phyloP scores from a whole-genome alignment of 371 early-diverging fungal genomes.

The Mucor racemosus region DNA sequence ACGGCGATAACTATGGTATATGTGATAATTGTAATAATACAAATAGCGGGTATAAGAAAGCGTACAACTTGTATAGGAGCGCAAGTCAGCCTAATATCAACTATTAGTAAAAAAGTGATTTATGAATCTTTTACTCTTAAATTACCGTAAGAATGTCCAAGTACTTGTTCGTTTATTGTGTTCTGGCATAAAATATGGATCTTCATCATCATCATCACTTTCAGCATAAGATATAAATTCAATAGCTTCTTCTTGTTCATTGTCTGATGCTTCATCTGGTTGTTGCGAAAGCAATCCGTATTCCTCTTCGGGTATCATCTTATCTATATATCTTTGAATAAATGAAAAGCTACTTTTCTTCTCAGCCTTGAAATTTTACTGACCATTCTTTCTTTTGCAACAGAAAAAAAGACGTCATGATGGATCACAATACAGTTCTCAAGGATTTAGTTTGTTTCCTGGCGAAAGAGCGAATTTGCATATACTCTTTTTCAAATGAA shows the following conservation, averaged over 20 bases:
- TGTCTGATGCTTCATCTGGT: conserved; percentile 31
- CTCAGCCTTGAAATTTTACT: not conserved
- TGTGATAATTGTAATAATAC: conserved; percentile 46
- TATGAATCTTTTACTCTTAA: not conserved
- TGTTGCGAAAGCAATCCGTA: conserved; percentile 24
- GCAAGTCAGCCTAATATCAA: conserved; percentile 40
- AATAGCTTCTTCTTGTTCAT: conserved; percentile 54
- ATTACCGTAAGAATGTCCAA: conserved; percentile 48
- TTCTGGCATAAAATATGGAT: conserved; percentile 57
- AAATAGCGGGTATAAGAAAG: conserved; percentile 48
- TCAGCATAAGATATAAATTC: conserved; percentile 60
- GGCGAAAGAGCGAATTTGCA: no score
- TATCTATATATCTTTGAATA: not conserved
- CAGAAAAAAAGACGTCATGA: conserved; percentile 2
- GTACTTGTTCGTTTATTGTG: conserved; percentile 58
- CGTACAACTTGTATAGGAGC: conserved; percentile 56
- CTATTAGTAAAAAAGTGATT: not conserved
- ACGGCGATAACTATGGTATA: conserved; percentile 55
- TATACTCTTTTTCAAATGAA: no score
- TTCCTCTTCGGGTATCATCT: conserved; percentile 35
- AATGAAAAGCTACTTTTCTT: not conserved
- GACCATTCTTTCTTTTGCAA: no score
- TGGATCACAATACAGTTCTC: no score
- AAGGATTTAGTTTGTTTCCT: no score
- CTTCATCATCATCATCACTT: conserved; percentile 61